Base-by-base conservation (phyloP, 441 rosid genomes). In the Francoa sonchifolia region DNA sequence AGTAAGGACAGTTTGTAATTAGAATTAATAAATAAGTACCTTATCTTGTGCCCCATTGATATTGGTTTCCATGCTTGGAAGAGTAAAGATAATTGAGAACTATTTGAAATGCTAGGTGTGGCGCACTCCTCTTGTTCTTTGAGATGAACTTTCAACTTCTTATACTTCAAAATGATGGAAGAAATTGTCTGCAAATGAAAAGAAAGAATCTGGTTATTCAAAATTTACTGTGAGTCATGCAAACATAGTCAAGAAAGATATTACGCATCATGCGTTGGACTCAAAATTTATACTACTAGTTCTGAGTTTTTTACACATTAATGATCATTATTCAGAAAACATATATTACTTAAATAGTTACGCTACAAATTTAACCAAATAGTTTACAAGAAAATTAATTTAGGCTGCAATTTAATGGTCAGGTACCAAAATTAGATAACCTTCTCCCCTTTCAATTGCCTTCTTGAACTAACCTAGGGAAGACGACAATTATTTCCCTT, bases 31-130 rank as follows among this genome's bases (percentile, higher is more conserved):
- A 44, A 9, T 22, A 26, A 16, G 17, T 56, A 88, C 97, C 89
- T 82, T 66, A 65, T 74, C 71, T 85, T 85, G 75, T 77, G 69
- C 55, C 87, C 96, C 44, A 71, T 14, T 16, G 94, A 77, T 41
- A 89, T 32, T 44, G 98, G 98, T 59, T 72, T 89, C 96, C 98
- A 85, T 23, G 98, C 96, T 55, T 85, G 94, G 71, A 82, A 58
- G 52, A 89, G 95, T 42, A 81, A 36, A 3, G 71, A 60, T 35
- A 71, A 57, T 5, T 57, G 50, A 62, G 60, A 22, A 11, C 43
- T n/a, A 36, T 48, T 57, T 32, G 50, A 14, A 21, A 38, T 25
- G 50, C 21, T 23, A 7, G 65, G 19, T 49, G 58, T 36, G 40
- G 3, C 30, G 36, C 29, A 12, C 27, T 73, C 66, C 13, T 33